Percentiles rank a stretch among this genome's conserved stretches.
These are phyloP conservation scores for Fusarium longipes DNA, from an alignment of 2,329 filamentous ascomycete species.

Conservation along the genomic window DNA sequence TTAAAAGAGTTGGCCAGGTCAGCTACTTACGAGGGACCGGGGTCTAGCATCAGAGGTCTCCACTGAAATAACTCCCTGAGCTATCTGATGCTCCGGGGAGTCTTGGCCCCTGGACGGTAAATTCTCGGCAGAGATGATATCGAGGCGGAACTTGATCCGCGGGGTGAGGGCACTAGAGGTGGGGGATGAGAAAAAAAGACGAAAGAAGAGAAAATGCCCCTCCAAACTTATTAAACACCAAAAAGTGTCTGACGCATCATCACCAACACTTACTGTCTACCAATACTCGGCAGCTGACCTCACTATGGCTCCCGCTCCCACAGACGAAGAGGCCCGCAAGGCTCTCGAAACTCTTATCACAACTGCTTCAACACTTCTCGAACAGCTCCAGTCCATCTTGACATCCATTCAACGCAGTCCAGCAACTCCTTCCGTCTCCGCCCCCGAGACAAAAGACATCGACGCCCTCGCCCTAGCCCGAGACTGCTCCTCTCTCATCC, in stretches of 20 bases:
- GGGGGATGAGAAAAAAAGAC: constrained; percentile 30
- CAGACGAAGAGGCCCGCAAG: constrained; percentile 48
- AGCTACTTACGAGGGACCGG: constrained; percentile 26
- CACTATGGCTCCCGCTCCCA: constrained; percentile 43
- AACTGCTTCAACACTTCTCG: constrained; percentile 54
- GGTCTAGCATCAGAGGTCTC: constrained; percentile 23
- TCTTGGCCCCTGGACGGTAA: constrained; percentile 35
- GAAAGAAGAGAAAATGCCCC: constrained; percentile 33
- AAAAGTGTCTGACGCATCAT: constrained; percentile 11
- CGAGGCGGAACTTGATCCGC: constrained; percentile 21
- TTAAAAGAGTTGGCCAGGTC: constrained; percentile 39
- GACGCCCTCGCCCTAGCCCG: constrained; percentile 75
- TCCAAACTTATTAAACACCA: constrained; percentile 40
- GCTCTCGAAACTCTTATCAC: constrained; percentile 54
- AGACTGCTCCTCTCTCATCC: constrained; percentile 78
- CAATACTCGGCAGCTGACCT: too few species aligned
- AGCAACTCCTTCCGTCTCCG: constrained; percentile 23
- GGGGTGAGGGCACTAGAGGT: constrained; percentile 33
- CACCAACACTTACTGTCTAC: neutral
- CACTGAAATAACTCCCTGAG: constrained; percentile 47
- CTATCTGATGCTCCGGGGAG: constrained; percentile 38
- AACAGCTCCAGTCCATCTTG: constrained; percentile 57
- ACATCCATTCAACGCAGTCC: constrained; percentile 52
- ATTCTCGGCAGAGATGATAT: constrained; percentile 22
- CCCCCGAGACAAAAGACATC: constrained; percentile 48